Conservation (phyloP, 2,329 filamentous ascomycete species). For the Pyrenochaeta sp. region DNA sequence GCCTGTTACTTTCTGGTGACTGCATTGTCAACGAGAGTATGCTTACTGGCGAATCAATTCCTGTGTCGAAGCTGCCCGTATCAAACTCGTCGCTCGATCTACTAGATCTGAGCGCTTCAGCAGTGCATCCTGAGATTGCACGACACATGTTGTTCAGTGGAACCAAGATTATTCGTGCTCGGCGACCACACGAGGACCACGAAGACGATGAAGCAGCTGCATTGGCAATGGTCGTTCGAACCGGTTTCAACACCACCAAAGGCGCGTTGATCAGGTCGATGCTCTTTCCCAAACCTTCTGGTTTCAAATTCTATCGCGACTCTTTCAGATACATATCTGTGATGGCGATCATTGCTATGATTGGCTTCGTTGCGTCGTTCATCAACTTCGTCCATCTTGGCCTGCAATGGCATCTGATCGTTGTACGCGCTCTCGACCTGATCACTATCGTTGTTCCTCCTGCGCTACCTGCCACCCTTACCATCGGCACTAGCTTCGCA, state of each 20-base stretch:
- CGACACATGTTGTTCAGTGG: slow-evolving; percentile 93
- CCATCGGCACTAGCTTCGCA: slow-evolving; percentile 96
- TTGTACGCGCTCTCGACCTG: slow-evolving; percentile 89
- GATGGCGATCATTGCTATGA: slow-evolving; percentile 84
- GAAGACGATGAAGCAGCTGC: slow-evolving; percentile 90
- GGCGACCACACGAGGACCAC: slow-evolving; percentile 84
- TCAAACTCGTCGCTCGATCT: slow-evolving; percentile 79
- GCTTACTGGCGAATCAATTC: slow-evolving; percentile 96
- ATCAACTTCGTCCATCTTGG: slow-evolving; percentile 89
- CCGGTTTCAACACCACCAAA: slow-evolving; percentile 97
- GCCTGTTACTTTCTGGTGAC: slow-evolving; percentile 88
- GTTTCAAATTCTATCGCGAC: slow-evolving; percentile 98
- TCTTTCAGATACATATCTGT: slow-evolving; percentile 98
- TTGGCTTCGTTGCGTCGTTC: slow-evolving; percentile 91
- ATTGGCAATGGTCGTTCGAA: slow-evolving; percentile 89
- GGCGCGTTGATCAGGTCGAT: slow-evolving; percentile 95
- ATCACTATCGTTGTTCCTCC: slow-evolving; percentile 98
- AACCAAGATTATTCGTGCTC: slow-evolving; percentile 91
- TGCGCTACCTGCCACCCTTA: slow-evolving; percentile 90
- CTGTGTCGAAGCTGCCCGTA: slow-evolving; percentile 89
- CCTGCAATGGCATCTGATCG: slow-evolving; percentile 87
- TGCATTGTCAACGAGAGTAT: slow-evolving; percentile 99
- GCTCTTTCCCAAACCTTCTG: slow-evolving; percentile 97
- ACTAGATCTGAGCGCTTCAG: slow-evolving; percentile 81
- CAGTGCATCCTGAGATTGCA: slow-evolving; percentile 82